Conservation (phyloP, 2,329 filamentous ascomycete genomes). For the Colletotrichum salicis region DNA sequence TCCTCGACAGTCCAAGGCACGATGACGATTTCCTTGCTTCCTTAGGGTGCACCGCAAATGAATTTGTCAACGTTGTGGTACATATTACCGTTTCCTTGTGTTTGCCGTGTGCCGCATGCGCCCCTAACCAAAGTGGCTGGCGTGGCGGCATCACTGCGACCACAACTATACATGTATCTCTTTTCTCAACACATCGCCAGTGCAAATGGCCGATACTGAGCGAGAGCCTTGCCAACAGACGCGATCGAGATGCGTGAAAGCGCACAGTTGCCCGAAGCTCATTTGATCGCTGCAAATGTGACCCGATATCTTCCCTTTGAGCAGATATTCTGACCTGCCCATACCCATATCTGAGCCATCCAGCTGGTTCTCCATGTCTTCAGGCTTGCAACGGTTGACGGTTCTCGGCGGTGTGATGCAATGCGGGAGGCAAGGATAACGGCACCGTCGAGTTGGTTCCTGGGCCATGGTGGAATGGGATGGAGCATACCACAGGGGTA, state of each 20-base stretch:
- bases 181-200: neutral
- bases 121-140: neutral
- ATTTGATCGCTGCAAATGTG: neutral
- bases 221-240: neutral
- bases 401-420: constrained; percentile 31
- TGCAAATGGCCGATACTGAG: neutral
- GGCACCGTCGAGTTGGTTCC: constrained; percentile 29
- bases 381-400: constrained; percentile 29
- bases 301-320: neutral
- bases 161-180: neutral
- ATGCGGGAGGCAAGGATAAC: constrained; percentile 35
- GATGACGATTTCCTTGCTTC: neutral
- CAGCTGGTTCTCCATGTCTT: constrained; percentile 8
- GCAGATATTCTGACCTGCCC: constrained; percentile 4
- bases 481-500: neutral
- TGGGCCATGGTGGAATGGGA: neutral
- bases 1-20: neutral
- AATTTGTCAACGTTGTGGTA: neutral
- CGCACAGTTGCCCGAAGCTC: neutral
- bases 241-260: neutral
- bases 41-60: neutral
- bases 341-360: constrained; percentile 6
- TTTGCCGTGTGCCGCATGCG: constrained; percentile 2
- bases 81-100: neutral
- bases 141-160: neutral